These are phyloP conservation scores for Plasmodium adleri DNA, from an alignment of 169 alveolate genomes.

Conservation along the genomic window DNA sequence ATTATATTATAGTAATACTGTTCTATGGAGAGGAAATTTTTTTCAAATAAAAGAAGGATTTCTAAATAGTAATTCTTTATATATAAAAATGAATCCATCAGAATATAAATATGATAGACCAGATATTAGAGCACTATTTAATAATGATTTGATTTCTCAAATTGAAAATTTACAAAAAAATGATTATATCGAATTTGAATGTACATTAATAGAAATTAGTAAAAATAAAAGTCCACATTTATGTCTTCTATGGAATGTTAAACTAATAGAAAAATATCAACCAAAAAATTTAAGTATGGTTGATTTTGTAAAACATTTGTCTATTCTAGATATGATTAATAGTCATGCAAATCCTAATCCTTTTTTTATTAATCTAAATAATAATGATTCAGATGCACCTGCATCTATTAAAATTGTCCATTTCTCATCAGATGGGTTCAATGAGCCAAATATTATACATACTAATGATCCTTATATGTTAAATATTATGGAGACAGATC, in stretches of 20 bases:
- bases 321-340: slow-evolving; percentile 50
- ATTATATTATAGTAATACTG: slow-evolving; percentile 46
- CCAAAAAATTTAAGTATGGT: slow-evolving; percentile 11
- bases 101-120: slow-evolving; percentile 50
- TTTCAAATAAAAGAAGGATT: slow-evolving; percentile 54
- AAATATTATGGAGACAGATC: not conserved
- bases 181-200: slow-evolving; percentile 45
- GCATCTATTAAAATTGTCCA: slow-evolving; percentile 26
- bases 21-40: slow-evolving; percentile 34
- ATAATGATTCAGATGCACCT: slow-evolving; percentile 1
- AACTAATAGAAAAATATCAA: slow-evolving; percentile 15
- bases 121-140: slow-evolving; percentile 46
- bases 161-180: slow-evolving; percentile 61
- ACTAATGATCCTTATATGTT: not conserved
- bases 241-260: slow-evolving; percentile 47
- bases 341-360: slow-evolving; percentile 40
- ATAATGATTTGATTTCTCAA: slow-evolving; percentile 18
- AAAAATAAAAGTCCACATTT: slow-evolving; percentile 47
- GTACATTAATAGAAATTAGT: slow-evolving; percentile 50
- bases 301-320: slow-evolving; percentile 43
- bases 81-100: slow-evolving; percentile 60
- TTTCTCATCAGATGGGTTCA: not conserved
- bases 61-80: slow-evolving; percentile 37
- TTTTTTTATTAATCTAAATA: slow-evolving; percentile 13
- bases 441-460: not conserved